Conservation (phyloP, 192 early-diverging fungal genomes). For the Mortierella antarctica region DNA sequence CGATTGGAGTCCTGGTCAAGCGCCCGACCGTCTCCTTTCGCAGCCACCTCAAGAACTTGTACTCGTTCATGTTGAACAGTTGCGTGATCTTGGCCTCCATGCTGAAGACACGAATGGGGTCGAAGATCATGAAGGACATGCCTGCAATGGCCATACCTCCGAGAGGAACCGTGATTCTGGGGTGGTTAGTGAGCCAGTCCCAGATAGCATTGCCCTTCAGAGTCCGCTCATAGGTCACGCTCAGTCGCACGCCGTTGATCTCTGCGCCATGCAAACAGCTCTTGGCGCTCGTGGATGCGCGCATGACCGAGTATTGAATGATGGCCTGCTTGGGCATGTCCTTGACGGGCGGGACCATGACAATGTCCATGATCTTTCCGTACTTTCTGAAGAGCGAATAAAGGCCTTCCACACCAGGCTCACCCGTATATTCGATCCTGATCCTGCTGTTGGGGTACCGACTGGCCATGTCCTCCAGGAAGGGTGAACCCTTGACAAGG, state of each 20-base stretch:
- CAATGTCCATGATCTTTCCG: constrained; percentile 87
- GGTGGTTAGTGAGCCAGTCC: constrained; percentile 40
- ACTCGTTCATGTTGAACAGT: constrained; percentile 78
- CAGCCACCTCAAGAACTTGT: constrained; percentile 66
- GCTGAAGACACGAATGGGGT: constrained; percentile 90
- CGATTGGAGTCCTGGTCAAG: constrained; percentile 24
- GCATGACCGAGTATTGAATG: constrained; percentile 79
- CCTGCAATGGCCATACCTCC: constrained; percentile 69
- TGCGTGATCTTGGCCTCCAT: constrained; percentile 88
- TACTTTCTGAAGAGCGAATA: constrained; percentile 81
- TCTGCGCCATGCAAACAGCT: constrained; percentile 88
- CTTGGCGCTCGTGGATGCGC: constrained; percentile 88
- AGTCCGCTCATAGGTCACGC: constrained; percentile 71
- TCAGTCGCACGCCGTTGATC: constrained; percentile 73
- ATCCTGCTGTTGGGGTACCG: constrained; percentile 60
- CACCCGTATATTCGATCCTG: constrained; percentile 33
- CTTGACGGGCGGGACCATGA: constrained; percentile 64
- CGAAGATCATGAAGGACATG: constrained; percentile 87
- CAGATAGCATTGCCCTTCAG: constrained; percentile 48
- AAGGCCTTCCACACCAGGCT: constrained; percentile 51
- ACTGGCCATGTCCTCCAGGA: constrained; percentile 75
- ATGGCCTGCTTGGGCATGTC: constrained; percentile 82
- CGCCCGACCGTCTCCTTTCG: constrained; percentile 64
- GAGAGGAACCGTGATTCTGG: constrained; percentile 26
- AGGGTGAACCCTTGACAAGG: constrained; percentile 76